Evolutionary conservation across 495 filamentous ascomycete species (phyloP).

Genomic region (Penicillium cosmopolitanum): DNA sequence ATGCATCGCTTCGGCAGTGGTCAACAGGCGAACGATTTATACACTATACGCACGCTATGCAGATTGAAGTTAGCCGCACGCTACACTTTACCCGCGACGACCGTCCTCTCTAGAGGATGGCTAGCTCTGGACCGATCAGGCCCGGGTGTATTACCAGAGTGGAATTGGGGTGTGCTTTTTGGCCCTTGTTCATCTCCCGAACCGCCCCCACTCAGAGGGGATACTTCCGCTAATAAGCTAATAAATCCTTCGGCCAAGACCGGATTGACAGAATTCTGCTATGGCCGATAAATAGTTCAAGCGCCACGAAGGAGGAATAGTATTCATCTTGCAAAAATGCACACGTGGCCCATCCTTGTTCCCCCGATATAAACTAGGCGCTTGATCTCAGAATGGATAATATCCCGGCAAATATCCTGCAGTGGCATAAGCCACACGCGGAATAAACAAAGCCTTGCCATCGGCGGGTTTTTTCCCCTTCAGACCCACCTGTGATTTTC

Average conservation of each 20-base stretch:
- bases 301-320: not conserved
- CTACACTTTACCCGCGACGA: slow-evolving; percentile 10
- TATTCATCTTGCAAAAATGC: not conserved
- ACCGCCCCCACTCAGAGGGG: slow-evolving; percentile 7
- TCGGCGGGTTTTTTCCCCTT: not conserved
- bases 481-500: slow-evolving; percentile 5
- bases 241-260: not conserved
- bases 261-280: not conserved
- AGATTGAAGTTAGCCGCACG: not conserved
- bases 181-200: slow-evolving; percentile 16
- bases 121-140: not conserved
- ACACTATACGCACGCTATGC: slow-evolving; percentile 8
- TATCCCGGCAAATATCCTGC: not conserved
- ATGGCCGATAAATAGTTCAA: not conserved
- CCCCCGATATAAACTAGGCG: not conserved
- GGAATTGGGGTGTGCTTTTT: not conserved
- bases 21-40: not conserved
- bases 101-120: not conserved
- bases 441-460: not conserved
- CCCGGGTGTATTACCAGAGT: slow-evolving; percentile 12
- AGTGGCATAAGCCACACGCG: not conserved
- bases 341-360: not conserved
- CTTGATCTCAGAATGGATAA: not conserved
- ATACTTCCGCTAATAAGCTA: not conserved
- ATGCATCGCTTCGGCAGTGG: slow-evolving; percentile 3